These are phyloP conservation scores for Avicennia marina DNA, from an alignment of 257 asterid genomes.

Conservation along the genomic window DNA sequence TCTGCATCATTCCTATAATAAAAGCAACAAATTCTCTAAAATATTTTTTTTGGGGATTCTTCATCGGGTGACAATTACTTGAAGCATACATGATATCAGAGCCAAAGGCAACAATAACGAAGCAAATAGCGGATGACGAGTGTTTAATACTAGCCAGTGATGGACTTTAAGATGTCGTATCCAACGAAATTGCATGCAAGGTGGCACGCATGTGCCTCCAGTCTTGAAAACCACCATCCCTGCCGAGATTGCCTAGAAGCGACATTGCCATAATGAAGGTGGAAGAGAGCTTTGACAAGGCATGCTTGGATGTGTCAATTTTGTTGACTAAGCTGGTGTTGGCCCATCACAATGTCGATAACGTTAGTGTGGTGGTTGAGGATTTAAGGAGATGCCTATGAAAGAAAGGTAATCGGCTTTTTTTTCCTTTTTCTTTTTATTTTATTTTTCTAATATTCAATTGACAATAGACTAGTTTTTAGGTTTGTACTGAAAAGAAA, in stretches of 20 bases:
- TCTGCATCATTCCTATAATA: not conserved
- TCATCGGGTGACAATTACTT: conserved; percentile 67
- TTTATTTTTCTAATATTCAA: too few species aligned
- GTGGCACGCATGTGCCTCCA: conserved; percentile 84
- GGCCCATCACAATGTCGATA: conserved; percentile 71
- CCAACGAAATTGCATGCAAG: conserved; percentile 77
- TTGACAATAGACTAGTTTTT: too few species aligned
- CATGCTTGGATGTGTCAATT: conserved; percentile 80
- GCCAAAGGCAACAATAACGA: conserved; percentile 72
- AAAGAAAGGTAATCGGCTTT: too few species aligned
- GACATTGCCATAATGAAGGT: conserved; percentile 17
- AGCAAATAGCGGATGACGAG: conserved; percentile 56
- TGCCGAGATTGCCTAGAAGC: conserved; percentile 28
- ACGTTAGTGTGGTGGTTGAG: conserved; percentile 79
- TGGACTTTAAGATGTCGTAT: conserved; percentile 85
- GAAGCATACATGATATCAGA: conserved; percentile 71
- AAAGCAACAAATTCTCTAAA: not conserved
- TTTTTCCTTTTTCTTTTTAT: too few species aligned
- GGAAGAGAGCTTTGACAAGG: conserved; percentile 49
- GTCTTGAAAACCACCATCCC: conserved; percentile 31
- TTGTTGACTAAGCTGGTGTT: conserved; percentile 72
- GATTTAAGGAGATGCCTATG: conserved; percentile 63
- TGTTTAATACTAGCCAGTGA: conserved; percentile 74
- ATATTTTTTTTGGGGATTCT: too few species aligned
- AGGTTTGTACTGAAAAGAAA: too few species aligned